A percentile compares a stretch with the other conserved stretches of the same genome.
phyloP scores from a whole-genome alignment of 2,329 filamentous ascomycete genomes.

The Colletotrichum sp. region DNA sequence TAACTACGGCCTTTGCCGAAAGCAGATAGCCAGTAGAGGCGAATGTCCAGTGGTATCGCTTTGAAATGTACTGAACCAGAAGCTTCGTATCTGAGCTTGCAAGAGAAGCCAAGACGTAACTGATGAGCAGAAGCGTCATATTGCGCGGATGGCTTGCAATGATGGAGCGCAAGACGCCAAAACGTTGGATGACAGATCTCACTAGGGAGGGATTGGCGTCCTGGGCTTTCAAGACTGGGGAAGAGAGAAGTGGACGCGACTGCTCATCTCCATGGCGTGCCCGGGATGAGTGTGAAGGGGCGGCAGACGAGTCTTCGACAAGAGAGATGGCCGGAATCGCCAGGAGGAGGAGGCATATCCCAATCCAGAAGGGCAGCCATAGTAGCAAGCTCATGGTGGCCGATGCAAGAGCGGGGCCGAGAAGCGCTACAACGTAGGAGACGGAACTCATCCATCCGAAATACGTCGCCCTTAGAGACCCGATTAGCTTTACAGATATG shows the following conservation, averaged over 20 bases:
- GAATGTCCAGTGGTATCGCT: conserved; percentile 51
- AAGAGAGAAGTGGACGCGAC: conserved; percentile 41
- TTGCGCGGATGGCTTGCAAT: conserved; percentile 44
- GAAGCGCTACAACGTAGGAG: conserved; percentile 49
- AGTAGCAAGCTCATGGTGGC: conserved; percentile 48
- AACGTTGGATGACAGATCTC: conserved; percentile 21
- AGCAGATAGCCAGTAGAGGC: conserved; percentile 52
- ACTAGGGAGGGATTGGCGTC: conserved; percentile 10
- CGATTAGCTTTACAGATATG: neutral
- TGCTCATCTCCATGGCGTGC: conserved; percentile 32
- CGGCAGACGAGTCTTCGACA: neutral
- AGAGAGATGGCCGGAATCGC: conserved; percentile 34
- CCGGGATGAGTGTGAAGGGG: neutral
- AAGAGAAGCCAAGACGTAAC: conserved; percentile 53
- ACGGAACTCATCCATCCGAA: conserved; percentile 57
- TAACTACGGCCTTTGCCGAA: conserved; percentile 52
- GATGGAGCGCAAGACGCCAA: conserved; percentile 34
- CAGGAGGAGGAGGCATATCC: conserved; percentile 38
- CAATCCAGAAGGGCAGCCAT: conserved; percentile 48
- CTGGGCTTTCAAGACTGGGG: conserved; percentile 42
- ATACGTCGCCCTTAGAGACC: conserved; percentile 45
- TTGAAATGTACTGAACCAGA: conserved; percentile 55
- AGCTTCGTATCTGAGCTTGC: conserved; percentile 58
- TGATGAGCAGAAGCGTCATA: conserved; percentile 45
- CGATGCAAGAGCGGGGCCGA: conserved; percentile 51